These are phyloP conservation scores for Volvariella volvacea DNA, from an alignment of 1,284 basidiomycete genomes.

Conservation along the genomic window DNA sequence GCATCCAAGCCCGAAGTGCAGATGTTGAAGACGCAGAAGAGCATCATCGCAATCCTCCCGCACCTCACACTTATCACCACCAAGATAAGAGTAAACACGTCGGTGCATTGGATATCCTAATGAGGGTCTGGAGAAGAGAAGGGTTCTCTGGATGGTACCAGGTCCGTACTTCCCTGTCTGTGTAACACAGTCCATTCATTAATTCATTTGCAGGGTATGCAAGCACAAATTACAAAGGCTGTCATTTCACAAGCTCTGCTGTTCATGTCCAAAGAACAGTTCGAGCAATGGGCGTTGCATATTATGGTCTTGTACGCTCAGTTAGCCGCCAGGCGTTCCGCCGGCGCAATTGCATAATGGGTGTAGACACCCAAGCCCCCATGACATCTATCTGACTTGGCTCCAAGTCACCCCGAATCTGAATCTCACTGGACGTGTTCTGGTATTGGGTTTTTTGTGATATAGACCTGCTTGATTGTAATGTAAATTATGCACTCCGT, in stretches of 20 bases:
- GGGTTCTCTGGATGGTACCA: slow-evolving; percentile 94
- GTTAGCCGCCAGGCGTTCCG: slow-evolving; percentile 33
- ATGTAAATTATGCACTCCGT: too few relatives aligned
- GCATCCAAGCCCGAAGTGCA: slow-evolving; percentile 81
- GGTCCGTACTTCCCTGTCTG: slow-evolving; percentile 36
- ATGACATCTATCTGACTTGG: slow-evolving; percentile 5
- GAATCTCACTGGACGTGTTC: too few relatives aligned
- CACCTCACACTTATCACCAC: slow-evolving; percentile 29
- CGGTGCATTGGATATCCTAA: slow-evolving; percentile 75
- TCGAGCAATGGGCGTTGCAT: slow-evolving; percentile 68
- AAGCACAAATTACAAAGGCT: slow-evolving; percentile 86
- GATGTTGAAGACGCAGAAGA: slow-evolving; percentile 44
- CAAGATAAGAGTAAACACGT: slow-evolving; percentile 40
- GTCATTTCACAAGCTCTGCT: slow-evolving; percentile 78
- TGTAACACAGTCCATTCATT: not conserved
- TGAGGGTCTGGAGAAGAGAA: slow-evolving; percentile 66
- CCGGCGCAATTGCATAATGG: too few relatives aligned
- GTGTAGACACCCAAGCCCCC: not conserved
- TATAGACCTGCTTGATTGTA: too few relatives aligned
- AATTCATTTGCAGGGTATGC: slow-evolving; percentile 63
- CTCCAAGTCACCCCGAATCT: not conserved
- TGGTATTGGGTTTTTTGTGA: too few relatives aligned
- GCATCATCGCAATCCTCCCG: slow-evolving; percentile 25
- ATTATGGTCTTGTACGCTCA: slow-evolving; percentile 50
- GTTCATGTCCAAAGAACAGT: slow-evolving; percentile 81